These are phyloP conservation scores for Nemania sp. DNA, from an alignment of 2,329 filamentous ascomycete species.

Conservation along the genomic window DNA sequence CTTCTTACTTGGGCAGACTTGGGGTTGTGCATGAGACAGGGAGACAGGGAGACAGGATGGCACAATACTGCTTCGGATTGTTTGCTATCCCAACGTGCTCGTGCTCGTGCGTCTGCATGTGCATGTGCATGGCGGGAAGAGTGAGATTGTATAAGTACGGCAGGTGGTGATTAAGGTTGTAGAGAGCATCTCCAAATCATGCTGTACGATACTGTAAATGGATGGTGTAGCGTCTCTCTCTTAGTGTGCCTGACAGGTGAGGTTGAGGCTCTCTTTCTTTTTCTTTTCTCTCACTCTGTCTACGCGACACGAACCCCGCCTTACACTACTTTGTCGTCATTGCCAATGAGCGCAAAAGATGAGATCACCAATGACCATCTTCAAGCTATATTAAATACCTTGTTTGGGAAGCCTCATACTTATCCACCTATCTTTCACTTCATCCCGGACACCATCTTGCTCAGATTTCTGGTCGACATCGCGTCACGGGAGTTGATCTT, in stretches of 20 bases:
- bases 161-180: not conserved
- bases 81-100: no score
- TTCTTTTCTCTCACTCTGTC: no score
- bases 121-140: not conserved
- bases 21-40: no score
- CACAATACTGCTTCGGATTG: no score
- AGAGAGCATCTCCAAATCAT: constrained; percentile 12
- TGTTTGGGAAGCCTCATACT: not conserved
- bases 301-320: not conserved
- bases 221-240: not conserved
- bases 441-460: not conserved
- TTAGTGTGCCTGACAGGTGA: constrained; percentile 10
- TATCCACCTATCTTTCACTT: not conserved
- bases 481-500: not conserved
- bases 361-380: not conserved
- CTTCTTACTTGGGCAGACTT: constrained; percentile 19
- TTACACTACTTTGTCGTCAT: not conserved
- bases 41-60: no score
- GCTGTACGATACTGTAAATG: not conserved
- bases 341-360: not conserved
- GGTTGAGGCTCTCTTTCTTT: constrained; percentile 7
- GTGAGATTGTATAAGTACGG: not conserved
- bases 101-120: not conserved
- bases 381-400: not conserved
- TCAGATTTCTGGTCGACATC: not conserved